These are phyloP conservation scores for Kuraishia piskuri DNA, from an alignment of 805 yeast genomes.

Conservation along the genomic window DNA sequence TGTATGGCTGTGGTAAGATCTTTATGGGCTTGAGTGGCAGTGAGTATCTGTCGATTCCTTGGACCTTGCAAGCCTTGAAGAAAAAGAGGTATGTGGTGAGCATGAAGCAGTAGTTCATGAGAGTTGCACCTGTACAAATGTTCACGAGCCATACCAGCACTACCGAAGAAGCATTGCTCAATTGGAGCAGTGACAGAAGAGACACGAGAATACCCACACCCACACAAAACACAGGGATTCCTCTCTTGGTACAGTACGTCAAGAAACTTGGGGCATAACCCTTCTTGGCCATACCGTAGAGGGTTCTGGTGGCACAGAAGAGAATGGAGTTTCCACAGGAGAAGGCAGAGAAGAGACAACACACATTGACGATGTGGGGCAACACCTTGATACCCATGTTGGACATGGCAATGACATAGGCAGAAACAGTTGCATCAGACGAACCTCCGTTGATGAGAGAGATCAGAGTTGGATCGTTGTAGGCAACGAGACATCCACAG, in stretches of 20 bases:
- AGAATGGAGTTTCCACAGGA: conserved; percentile 42
- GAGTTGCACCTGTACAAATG: conserved; percentile 61
- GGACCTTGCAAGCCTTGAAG: conserved; percentile 48
- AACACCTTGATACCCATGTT: conserved; percentile 31
- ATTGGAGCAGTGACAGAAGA: conserved; percentile 36
- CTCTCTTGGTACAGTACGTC: conserved; percentile 31
- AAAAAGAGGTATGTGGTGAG: conserved; percentile 53
- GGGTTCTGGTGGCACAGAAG: conserved; percentile 35
- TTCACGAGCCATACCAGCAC: conserved; percentile 70
- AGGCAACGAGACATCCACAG: conserved; percentile 35
- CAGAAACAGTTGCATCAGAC: conserved; percentile 42
- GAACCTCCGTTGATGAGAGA: conserved; percentile 22
- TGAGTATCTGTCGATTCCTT: conserved; percentile 34
- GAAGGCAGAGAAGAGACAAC: conserved; percentile 34
- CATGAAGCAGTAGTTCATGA: conserved; percentile 51
- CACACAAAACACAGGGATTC: conserved; percentile 39
- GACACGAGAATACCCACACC: conserved; percentile 33
- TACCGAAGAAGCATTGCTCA: conserved; percentile 46
- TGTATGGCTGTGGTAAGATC: conserved; percentile 39
- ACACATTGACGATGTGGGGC: conserved; percentile 36
- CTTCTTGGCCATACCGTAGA: conserved; percentile 37
- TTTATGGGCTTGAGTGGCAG: conserved; percentile 46
- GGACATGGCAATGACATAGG: conserved; percentile 40
- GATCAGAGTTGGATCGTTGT: conserved; percentile 28
- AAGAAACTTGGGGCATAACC: conserved; percentile 37